phyloP scores from a whole-genome alignment of 176 grass and related monocot species.

The Tillandsia fasciculata region DNA sequence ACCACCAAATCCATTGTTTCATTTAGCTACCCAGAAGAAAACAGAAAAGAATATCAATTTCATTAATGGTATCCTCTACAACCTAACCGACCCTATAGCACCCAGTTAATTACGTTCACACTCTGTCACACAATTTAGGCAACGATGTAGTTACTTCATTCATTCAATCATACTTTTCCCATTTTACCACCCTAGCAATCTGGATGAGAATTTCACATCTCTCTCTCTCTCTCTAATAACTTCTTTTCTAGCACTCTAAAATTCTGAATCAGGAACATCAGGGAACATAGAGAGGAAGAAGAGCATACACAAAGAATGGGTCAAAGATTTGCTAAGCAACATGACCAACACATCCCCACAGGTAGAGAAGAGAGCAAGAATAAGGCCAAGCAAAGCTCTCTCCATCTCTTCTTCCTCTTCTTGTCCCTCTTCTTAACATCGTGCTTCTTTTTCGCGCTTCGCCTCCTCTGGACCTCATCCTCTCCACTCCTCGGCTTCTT shows the following conservation, averaged over 20 bases:
- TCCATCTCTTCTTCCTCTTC: not conserved
- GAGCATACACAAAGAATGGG: not conserved
- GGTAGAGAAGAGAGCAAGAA: not conserved
- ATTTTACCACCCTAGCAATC: not conserved
- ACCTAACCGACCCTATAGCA: too few relatives aligned
- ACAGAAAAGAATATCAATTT: too few relatives aligned
- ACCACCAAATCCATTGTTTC: too few relatives aligned
- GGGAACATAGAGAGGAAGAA: not conserved
- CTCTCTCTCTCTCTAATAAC: not conserved
- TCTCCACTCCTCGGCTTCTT: not conserved
- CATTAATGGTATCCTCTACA: too few relatives aligned
- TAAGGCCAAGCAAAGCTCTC: not conserved
- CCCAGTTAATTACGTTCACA: too few relatives aligned
- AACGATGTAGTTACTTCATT: not conserved
- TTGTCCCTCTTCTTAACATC: not conserved
- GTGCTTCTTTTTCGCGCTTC: not conserved
- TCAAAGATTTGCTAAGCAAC: not conserved
- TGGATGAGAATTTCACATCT: not conserved
- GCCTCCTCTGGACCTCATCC: not conserved
- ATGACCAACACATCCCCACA: not conserved
- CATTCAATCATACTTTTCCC: not conserved
- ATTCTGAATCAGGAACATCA: not conserved
- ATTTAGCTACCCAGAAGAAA: too few relatives aligned
- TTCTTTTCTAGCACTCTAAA: not conserved
- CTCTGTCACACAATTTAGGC: too few relatives aligned